Evolutionary conservation across 257 asterid species (phyloP).

Genomic region (Ligustrum vulgare): DNA sequence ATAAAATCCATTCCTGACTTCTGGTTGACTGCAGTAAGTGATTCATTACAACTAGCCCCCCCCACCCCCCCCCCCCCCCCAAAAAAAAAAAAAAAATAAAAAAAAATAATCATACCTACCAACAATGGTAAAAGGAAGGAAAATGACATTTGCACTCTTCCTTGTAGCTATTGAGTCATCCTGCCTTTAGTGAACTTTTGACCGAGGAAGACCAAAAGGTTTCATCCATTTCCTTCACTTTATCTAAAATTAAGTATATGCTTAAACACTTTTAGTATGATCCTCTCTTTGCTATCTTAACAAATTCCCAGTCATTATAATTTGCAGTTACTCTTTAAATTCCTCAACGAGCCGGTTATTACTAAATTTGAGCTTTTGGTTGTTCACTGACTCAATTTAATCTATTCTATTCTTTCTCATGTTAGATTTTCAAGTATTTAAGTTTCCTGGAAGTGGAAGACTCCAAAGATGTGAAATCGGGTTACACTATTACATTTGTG

Average conservation of each 20-base stretch:
- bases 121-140: neutral
- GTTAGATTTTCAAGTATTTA: slow-evolving; percentile 67
- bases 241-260: neutral
- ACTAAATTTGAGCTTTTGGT: slow-evolving; percentile 8
- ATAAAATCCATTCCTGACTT: slow-evolving; percentile 83
- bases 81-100: too few relatives aligned
- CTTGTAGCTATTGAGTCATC: slow-evolving; percentile 88
- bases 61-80: neutral
- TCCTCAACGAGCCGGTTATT: neutral
- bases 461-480: slow-evolving; percentile 9
- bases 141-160: neutral
- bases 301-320: neutral
- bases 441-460: slow-evolving; percentile 13
- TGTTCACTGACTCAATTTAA: neutral
- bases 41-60: neutral
- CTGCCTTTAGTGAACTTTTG: slow-evolving; percentile 82
- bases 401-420: slow-evolving; percentile 8
- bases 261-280: slow-evolving; percentile 1
- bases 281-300: slow-evolving; percentile 3
- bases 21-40: slow-evolving; percentile 94
- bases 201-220: slow-evolving; percentile 96
- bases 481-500: slow-evolving; percentile 27
- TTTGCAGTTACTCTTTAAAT: neutral
- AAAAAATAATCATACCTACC: neutral
- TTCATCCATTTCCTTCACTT: slow-evolving; percentile 23